phyloP scores from a whole-genome alignment of 345 rosid genomes.

The Punica granatum region DNA sequence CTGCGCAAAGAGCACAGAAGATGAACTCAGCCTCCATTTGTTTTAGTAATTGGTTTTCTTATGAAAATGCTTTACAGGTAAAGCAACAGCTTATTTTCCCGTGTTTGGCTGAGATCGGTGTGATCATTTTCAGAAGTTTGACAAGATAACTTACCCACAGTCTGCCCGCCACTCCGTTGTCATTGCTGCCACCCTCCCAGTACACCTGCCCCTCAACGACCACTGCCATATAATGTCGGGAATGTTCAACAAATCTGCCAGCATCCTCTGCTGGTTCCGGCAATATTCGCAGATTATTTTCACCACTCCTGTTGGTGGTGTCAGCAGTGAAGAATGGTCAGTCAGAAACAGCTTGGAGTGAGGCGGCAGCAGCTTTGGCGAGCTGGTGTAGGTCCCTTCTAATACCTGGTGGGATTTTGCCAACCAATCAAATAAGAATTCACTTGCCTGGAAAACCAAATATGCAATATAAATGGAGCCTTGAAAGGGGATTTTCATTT shows the following conservation, averaged over 20 bases:
- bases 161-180: background rate
- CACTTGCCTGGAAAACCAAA: background rate
- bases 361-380: background rate
- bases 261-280: background rate
- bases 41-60: background rate
- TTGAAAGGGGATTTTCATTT: background rate
- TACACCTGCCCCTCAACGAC: no score
- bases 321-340: background rate
- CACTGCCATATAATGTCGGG: no score
- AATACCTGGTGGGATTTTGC: background rate
- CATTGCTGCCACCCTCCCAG: background rate
- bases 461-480: background rate
- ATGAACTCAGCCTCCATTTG: background rate
- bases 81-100: background rate
- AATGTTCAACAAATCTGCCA: no score
- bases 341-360: background rate
- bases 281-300: background rate
- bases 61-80: background rate
- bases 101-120: background rate
- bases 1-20: background rate
- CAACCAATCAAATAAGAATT: background rate
- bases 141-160: background rate
- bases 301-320: background rate
- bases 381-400: background rate
- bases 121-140: background rate